Evolutionary conservation across 805 yeast genomes (phyloP).

Genomic region (Cyberlindnera xylosilytica): DNA sequence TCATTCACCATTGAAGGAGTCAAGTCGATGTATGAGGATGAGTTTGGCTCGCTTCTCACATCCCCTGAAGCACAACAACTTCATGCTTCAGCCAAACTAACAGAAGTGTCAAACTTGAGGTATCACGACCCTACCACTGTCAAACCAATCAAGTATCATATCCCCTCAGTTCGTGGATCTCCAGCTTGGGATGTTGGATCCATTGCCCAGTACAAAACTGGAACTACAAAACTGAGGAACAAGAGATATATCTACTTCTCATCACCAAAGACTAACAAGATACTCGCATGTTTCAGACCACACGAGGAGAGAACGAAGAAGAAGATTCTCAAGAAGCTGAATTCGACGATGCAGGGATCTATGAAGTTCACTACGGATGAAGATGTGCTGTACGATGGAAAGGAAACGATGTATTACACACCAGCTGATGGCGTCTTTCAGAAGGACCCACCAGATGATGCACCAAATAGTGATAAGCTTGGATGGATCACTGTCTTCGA

Average conservation of each 20-base stretch:
- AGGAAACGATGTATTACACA: constrained; percentile 17
- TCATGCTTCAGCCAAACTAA: not conserved
- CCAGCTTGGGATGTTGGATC: constrained; percentile 42
- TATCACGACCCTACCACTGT: constrained; percentile 6
- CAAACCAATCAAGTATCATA: constrained; percentile 27
- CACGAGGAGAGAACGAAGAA: constrained; percentile 36
- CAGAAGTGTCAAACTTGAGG: not conserved
- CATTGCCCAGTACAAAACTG: constrained; percentile 37
- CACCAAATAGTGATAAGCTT: constrained; percentile 54
- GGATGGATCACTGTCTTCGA: constrained; percentile 69
- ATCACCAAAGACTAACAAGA: constrained; percentile 27
- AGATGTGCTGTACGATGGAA: constrained; percentile 3
- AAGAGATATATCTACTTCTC: constrained; percentile 32
- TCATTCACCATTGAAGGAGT: constrained; percentile 15
- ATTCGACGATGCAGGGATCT: constrained; percentile 2
- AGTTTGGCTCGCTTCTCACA: constrained; percentile 14
- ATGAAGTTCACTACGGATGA: constrained; percentile 1
- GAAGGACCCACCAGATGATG: constrained; percentile 52
- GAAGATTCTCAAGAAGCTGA: constrained; percentile 32
- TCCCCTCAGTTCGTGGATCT: not conserved
- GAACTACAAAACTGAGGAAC: constrained; percentile 18
- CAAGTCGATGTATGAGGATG: constrained; percentile 8
- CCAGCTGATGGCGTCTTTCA: constrained; percentile 57
- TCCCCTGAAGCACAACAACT: not conserved
- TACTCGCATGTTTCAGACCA: constrained; percentile 34